Conservation (phyloP, 108 stramenopile species). For the Halocafeteria seosinensis region DNA sequence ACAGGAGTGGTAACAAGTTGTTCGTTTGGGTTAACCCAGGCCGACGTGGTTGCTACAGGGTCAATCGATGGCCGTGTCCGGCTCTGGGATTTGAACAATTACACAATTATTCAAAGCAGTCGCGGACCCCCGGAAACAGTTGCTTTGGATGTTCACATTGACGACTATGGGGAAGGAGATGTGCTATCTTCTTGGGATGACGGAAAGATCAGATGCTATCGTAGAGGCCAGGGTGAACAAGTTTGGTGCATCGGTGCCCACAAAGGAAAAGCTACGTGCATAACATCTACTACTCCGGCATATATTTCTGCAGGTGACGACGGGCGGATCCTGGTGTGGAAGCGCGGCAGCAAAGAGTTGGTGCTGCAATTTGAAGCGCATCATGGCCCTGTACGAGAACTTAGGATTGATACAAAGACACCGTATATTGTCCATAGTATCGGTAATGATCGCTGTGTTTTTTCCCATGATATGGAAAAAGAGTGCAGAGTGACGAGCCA, state of each 20-base stretch:
- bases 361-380: slow-evolving; percentile 33
- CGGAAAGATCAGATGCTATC: slow-evolving; percentile 18
- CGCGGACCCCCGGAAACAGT: background rate
- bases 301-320: slow-evolving; percentile 23
- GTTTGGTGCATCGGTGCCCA: slow-evolving; percentile 29
- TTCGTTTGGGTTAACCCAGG: slow-evolving; percentile 11
- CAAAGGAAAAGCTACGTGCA: slow-evolving; percentile 10
- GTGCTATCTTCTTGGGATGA: slow-evolving; percentile 31
- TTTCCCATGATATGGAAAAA: slow-evolving; percentile 28
- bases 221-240: slow-evolving; percentile 9
- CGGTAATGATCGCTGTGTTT: slow-evolving; percentile 22
- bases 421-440: slow-evolving; percentile 25
- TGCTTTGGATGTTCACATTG: background rate
- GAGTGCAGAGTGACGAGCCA: slow-evolving; percentile 20
- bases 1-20: slow-evolving; percentile 6
- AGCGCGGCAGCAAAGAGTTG: slow-evolving; percentile 21
- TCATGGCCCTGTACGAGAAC: slow-evolving; percentile 9
- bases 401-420: slow-evolving; percentile 16
- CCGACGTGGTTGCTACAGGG: slow-evolving; percentile 25
- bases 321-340: slow-evolving; percentile 34
- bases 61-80: slow-evolving; percentile 15
- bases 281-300: background rate
- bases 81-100: slow-evolving; percentile 32
- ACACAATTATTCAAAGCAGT: slow-evolving; percentile 2
- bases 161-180: background rate